Evolutionary conservation across 805 yeast species (phyloP), one percentile per base, ranked within the genome.

Genomic region (Kodamaea hsintzibuensis): DNA sequence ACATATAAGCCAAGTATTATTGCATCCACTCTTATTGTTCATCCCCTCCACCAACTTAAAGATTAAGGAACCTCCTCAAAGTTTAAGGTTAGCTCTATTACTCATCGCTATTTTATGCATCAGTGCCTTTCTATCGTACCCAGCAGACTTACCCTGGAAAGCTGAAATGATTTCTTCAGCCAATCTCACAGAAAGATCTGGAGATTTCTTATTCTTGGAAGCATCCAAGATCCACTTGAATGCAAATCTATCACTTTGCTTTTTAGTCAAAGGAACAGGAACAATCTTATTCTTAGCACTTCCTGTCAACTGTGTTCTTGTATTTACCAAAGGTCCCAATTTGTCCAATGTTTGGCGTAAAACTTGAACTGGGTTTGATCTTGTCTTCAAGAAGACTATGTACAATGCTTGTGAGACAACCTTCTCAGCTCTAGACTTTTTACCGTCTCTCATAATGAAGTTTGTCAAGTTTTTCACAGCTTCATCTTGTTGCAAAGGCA

Each of bases 171-270:
- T 82, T 72, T 95, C 98, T 72, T 95, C 98, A 39, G 92, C 91
- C 46, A 95, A 78, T 64, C 98, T 82, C 40, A 95, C 98, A 1
- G 96, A 77, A 63, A 88, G 88, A 63, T 89, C 95, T 54, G 84
- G 82, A 14, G 92, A 85, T 47, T 84, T 85, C 69, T 96, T 85
- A 64, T 88, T 85, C 55, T 84, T 81, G 42, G 96, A 82, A 17
- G 96, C 91, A 56, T 90, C 97, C 52, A 91, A 71, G 49, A 95
- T 87, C 98, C 98, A 95, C 59, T 78, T 72, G 78, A 96, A 89
- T 1, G 98, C 97, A 64, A 82, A 83, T 71, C 97, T 83, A 62
- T 83, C 77, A 70, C 98, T 82, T 72, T 91, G 96, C 72, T 91
- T 85, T 63, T 83, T 84, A 49, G 82, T 84, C 63, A 93, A 77